Evolutionary conservation across 148 eudicot species (phyloP).

Genomic region (Persicaria maculosa): DNA sequence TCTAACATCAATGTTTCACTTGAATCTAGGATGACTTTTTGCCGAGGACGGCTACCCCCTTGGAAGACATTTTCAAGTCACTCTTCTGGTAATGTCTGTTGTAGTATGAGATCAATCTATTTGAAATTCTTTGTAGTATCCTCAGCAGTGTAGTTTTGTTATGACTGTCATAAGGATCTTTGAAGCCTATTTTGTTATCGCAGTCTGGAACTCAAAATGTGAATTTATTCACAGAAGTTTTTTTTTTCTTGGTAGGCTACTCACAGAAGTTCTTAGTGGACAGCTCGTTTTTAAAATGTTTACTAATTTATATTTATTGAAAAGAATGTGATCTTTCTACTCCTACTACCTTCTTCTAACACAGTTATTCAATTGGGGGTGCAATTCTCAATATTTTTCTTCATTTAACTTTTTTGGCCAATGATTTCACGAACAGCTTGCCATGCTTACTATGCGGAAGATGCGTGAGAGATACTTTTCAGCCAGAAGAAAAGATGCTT

Average conservation of each 20-base stretch:
- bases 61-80: conserved; percentile 96
- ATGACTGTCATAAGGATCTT: background rate
- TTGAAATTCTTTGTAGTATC: background rate
- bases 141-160: background rate
- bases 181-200: background rate
- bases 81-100: conserved; percentile 64
- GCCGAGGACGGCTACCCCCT: conserved; percentile 96
- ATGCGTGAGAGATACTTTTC: conserved; percentile 89
- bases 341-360: background rate
- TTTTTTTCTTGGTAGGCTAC: background rate
- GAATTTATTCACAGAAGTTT: background rate
- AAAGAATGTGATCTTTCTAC: background rate
- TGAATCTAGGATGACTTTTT: conserved; percentile 85
- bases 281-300: background rate
- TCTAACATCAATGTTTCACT: conserved; percentile 4
- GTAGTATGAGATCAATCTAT: background rate
- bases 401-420: background rate
- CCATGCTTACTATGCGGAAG: conserved; percentile 87
- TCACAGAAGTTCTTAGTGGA: background rate
- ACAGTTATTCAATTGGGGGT: background rate
- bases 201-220: background rate
- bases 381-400: background rate
- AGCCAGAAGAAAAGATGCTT: conserved; percentile 69
- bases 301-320: background rate
- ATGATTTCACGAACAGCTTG: conserved; percentile 39